Conservation (phyloP, 164 flowering plant genomes). For the Chimonanthus praecox region DNA sequence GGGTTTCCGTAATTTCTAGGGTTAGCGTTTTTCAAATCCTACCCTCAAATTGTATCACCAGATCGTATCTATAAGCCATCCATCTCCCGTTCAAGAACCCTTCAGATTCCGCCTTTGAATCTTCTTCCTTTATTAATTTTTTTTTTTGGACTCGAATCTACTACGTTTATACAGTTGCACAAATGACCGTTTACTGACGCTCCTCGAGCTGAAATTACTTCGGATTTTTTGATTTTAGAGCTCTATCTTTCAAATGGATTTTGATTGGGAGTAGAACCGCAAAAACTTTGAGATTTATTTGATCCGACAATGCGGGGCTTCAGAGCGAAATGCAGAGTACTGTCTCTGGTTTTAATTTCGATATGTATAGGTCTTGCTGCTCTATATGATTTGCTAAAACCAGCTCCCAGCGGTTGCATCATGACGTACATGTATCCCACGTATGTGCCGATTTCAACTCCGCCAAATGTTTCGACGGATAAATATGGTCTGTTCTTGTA, state of each 20-base stretch:
- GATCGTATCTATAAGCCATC: too few species aligned
- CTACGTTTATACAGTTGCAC: too few species aligned
- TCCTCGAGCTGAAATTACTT: too few species aligned
- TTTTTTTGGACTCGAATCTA: too few species aligned
- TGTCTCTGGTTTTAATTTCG: constrained; percentile 28
- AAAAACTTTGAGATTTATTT: not conserved
- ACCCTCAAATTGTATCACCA: too few species aligned
- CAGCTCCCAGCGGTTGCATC: constrained; percentile 68
- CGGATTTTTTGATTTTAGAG: too few species aligned
- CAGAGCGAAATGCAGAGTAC: constrained; percentile 43
- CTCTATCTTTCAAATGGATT: constrained; percentile 1
- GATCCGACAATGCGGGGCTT: constrained; percentile 36
- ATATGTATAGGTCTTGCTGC: constrained; percentile 48
- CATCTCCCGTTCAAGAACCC: too few species aligned
- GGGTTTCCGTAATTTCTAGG: too few species aligned
- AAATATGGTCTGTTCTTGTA: constrained; percentile 84
- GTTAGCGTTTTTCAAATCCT: too few species aligned
- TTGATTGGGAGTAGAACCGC: constrained; percentile 6
- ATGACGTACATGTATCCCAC: constrained; percentile 99
- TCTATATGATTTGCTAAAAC: constrained; percentile 54
- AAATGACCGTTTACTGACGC: too few species aligned
- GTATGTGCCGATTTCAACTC: constrained; percentile 65
- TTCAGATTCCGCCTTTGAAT: too few species aligned
- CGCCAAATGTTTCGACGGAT: constrained; percentile 35
- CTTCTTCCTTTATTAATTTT: too few species aligned